Evolutionary conservation across 2,329 filamentous ascomycete species (phyloP), one percentile per base, ranked within the genome.

Genomic region (Setomelanomma holmii): DNA sequence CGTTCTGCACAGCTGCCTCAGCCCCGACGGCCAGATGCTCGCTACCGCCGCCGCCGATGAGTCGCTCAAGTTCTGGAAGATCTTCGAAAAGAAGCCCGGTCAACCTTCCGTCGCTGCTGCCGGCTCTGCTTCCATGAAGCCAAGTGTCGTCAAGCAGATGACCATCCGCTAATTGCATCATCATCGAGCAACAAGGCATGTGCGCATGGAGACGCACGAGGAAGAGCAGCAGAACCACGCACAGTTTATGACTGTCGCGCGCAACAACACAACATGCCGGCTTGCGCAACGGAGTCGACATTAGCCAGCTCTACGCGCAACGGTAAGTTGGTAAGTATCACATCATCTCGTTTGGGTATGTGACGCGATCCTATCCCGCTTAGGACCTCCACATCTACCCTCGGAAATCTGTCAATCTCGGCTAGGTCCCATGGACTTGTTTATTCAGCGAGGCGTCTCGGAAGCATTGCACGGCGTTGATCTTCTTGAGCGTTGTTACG

Each of bases 51-150:
- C 93, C 66, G 93, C 93, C 33, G 95, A 99, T 69, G 95, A 99
- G 83, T 93, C 89, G 72, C 84, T 99, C 76, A 99, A 99, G 82
- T 99, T 99, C 84, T 99, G 95, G 95, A 99, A 99, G 87, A 84
- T 99, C 67, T 99, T 99, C 72, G 95, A 99, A 84, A 97, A 96
- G 86, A 98, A 97, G 86, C 82, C 93, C 16, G 92, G 91, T 53
- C 80, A 84, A 55, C 84, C 87, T 45, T 84, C 86, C 42, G 73
- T 82, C 24, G 81, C 87, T 48, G 83, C 85, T 64, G 84, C 87
- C 52, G 87, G 86, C 58, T 81, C 89, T 53, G 88, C 88, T 43
- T 85, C 84, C 76, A 93, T 93, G 80, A 91, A 81, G 72, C 75
- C 89, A 49, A 87, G 90, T 69, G 89, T 93, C 83, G 87, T 87